Base-by-base conservation (phyloP, 164 flowering plant species). In the Kalanchoe fedtschenkoi region DNA sequence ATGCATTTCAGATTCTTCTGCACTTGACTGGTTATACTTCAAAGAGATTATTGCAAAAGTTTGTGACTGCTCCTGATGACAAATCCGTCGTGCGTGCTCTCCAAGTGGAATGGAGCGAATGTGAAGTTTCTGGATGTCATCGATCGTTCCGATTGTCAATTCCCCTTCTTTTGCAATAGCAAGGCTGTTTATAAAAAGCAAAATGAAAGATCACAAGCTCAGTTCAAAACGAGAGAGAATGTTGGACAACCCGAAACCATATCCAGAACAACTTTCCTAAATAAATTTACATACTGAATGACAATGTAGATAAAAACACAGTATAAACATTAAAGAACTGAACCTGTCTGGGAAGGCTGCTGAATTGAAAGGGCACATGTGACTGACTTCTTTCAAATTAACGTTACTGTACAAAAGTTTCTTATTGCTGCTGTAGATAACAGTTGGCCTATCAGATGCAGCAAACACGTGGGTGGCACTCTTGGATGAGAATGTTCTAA, bases 301-400 rank as follows among this genome's bases (percentile, higher is more conserved):
- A 19, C 51, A 44, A 44, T 44, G 16, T n/a, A 16, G 19, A 14
- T 26, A 39, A 17, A 14, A 16, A 22, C 26, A n/a, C 17, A 15
- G 10, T 17, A 62, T 14, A 4, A 56, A 34, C 17, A 29, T 10
- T 6, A 39, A 32, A 34, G 26, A 2, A 24, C 43, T 54, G 30
- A 72, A 93, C 99, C 97, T 93, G 81, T 93, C 99, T 0, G 99
- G 97, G 68, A 88, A 93, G 74, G 99, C 95, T 62, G 99, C 95
- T 69, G 97, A 78, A 67, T 88, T 93, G 81, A 93, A 93, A 65
- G 96, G 99, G 72, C 99, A 93, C 99, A 93, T 90, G 66, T 93
- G 85, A 73, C 90, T 81, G 46, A 93, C 99, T 87, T 93, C 97
- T 78, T 90, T 93, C 44, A 90, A 71, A 75, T 93, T 93, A 22